These are phyloP conservation scores for Aspergillus hancockii DNA, from an alignment of 495 filamentous ascomycete species.

Conservation along the genomic window DNA sequence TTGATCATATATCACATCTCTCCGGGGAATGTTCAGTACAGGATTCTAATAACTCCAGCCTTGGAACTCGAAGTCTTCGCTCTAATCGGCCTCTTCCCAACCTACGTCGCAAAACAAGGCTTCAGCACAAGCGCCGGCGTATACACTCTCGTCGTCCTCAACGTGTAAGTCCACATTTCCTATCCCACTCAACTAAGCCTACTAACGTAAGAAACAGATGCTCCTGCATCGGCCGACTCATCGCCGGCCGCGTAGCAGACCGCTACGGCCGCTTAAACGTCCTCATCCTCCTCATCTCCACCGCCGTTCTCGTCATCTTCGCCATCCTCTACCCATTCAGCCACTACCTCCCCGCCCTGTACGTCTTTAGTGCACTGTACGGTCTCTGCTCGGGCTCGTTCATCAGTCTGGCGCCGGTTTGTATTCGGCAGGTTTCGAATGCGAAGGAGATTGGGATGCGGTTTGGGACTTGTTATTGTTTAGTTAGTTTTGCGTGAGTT, in stretches of 20 bases:
- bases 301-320: slow-evolving; percentile 53
- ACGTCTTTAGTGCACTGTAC: slow-evolving; percentile 61
- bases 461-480: slow-evolving; percentile 65
- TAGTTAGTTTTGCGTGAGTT: slow-evolving; percentile 61
- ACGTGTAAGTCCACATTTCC: slow-evolving; percentile 24
- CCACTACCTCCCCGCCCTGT: slow-evolving; percentile 45
- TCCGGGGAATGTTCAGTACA: too few relatives aligned
- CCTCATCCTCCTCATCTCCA: slow-evolving; percentile 34
- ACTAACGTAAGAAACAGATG: slow-evolving; percentile 14
- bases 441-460: slow-evolving; percentile 65
- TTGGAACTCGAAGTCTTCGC: slow-evolving; percentile 56
- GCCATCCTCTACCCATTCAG: slow-evolving; percentile 61
- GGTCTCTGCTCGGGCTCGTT: slow-evolving; percentile 63
- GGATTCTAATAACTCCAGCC: slow-evolving; percentile 23
- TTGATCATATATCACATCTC: too few relatives aligned
- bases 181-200: neutral
- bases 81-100: slow-evolving; percentile 51
- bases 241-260: slow-evolving; percentile 70
- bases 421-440: slow-evolving; percentile 61
- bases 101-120: slow-evolving; percentile 45
- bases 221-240: slow-evolving; percentile 60
- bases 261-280: slow-evolving; percentile 70
- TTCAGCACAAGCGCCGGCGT: slow-evolving; percentile 37
- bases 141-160: slow-evolving; percentile 35
- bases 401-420: slow-evolving; percentile 62